A percentile compares a stretch with the other conserved stretches of the same genome.
These are phyloP conservation scores for Stachybotrys echinatus DNA, from an alignment of 2,329 filamentous ascomycete species.

Conservation along the genomic window DNA sequence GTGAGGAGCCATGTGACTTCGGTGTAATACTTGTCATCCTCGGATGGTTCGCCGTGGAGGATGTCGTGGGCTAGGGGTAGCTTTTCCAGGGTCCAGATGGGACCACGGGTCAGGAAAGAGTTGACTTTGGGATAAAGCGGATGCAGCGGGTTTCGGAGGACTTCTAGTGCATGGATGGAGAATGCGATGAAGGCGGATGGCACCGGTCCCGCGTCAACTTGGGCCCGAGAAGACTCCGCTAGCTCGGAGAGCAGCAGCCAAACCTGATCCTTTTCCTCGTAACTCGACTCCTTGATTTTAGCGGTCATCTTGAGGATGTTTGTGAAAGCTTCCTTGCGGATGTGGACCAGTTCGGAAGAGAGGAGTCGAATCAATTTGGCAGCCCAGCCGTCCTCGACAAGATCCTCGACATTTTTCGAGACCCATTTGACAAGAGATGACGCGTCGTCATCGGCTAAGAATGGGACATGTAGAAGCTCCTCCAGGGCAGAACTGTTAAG, in stretches of 20 bases:
- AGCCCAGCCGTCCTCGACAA: slow-evolving; percentile 72
- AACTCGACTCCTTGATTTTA: slow-evolving; percentile 61
- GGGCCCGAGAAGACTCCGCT: slow-evolving; percentile 62
- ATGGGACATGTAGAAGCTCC: slow-evolving; percentile 44
- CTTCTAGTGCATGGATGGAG: slow-evolving; percentile 61
- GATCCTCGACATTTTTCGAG: slow-evolving; percentile 70
- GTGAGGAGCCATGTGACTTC: slow-evolving; percentile 72
- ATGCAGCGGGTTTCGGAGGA: slow-evolving; percentile 73
- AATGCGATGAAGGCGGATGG: slow-evolving; percentile 75
- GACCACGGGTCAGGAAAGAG: slow-evolving; percentile 71
- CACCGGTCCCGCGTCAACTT: slow-evolving; percentile 52
- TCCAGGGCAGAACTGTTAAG: slow-evolving; percentile 41
- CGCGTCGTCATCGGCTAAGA: slow-evolving; percentile 43
- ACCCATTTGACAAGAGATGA: slow-evolving; percentile 59
- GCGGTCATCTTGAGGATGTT: slow-evolving; percentile 62
- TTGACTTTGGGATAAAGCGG: slow-evolving; percentile 84
- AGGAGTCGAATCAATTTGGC: slow-evolving; percentile 68
- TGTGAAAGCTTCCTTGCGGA: slow-evolving; percentile 71
- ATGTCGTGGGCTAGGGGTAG: slow-evolving; percentile 65
- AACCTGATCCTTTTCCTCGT: slow-evolving; percentile 71
- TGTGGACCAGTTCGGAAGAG: slow-evolving; percentile 66
- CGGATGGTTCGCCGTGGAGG: slow-evolving; percentile 59
- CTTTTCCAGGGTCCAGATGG: slow-evolving; percentile 68
- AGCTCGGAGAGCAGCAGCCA: slow-evolving; percentile 78
- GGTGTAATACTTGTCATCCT: slow-evolving; percentile 67